Evolutionary conservation across 2,329 filamentous ascomycete genomes (phyloP).

Genomic region (Ophiocordyceps robertsii): DNA sequence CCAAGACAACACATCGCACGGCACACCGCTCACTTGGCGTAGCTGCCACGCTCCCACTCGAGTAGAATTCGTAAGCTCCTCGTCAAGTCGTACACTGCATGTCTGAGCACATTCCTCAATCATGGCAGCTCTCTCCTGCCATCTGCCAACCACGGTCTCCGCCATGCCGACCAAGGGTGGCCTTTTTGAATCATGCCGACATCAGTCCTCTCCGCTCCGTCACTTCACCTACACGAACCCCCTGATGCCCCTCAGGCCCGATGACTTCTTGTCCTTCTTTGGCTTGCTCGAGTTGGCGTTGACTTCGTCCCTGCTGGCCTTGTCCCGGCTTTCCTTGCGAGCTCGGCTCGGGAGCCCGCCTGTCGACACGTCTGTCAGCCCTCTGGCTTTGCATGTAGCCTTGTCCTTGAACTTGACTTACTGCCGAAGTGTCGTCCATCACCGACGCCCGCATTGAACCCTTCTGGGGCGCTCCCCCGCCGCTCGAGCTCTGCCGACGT

Average conservation of each 20-base stretch:
- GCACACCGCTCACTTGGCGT: no score
- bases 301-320: constrained; percentile 25
- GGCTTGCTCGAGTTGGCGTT: constrained; percentile 12
- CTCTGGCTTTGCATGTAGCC: neutral
- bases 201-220: no score
- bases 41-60: no score
- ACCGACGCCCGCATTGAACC: constrained; percentile 9
- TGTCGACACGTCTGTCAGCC: constrained; percentile 12
- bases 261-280: constrained; percentile 23
- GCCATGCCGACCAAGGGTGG: no score
- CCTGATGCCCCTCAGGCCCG: constrained; percentile 26
- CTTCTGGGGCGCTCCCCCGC: constrained; percentile 22
- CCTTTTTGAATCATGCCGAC: no score
- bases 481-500: constrained; percentile 15
- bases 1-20: no score
- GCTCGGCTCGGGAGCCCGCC: constrained; percentile 34
- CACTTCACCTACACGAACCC: constrained; percentile 17
- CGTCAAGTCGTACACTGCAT: neutral
- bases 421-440: constrained; percentile 29
- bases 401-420: constrained; percentile 16
- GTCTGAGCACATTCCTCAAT: neutral
- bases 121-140: no score
- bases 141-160: no score
- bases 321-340: constrained; percentile 35
- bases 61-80: neutral